Percentiles rank a stretch among this genome's conserved stretches.
phyloP scores from a whole-genome alignment of 352 stramenopile genomes.

The Achlya hypogyna region DNA sequence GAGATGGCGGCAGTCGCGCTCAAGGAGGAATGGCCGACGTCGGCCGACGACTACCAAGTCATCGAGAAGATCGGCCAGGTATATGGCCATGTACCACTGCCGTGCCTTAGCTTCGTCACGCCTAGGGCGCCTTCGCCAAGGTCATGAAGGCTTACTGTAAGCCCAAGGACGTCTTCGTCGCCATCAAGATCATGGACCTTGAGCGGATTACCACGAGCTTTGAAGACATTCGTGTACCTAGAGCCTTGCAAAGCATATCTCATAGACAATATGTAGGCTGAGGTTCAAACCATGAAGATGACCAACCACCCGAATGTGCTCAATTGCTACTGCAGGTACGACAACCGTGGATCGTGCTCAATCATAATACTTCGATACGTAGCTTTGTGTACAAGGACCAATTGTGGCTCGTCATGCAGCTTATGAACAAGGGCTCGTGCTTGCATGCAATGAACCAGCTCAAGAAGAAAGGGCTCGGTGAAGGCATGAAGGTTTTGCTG shows the following conservation, averaged over 20 bases:
- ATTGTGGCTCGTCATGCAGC: slow-evolving; percentile 97
- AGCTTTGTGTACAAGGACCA: slow-evolving; percentile 96
- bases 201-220: slow-evolving; percentile 97
- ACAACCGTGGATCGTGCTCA: not conserved
- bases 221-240: slow-evolving; percentile 74
- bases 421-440: slow-evolving; percentile 99
- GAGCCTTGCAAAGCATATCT: not conserved
- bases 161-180: slow-evolving; percentile 82
- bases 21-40: slow-evolving; percentile 74
- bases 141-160: slow-evolving; percentile 94
- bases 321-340: slow-evolving; percentile 89
- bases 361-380: not conserved
- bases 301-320: slow-evolving; percentile 97
- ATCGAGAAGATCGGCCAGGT: slow-evolving; percentile 86
- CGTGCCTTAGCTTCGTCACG: slow-evolving; percentile 7
- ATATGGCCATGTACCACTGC: not conserved
- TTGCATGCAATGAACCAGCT: slow-evolving; percentile 95
- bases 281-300: slow-evolving; percentile 98
- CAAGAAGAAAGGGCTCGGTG: slow-evolving; percentile 83
- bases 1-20: slow-evolving; percentile 1
- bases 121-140: slow-evolving; percentile 95
- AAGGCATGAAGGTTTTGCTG: slow-evolving; percentile 69
- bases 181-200: slow-evolving; percentile 99
- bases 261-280: slow-evolving; percentile 36
- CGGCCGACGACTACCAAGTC: slow-evolving; percentile 78